A percentile compares a stretch with the other conserved stretches of the same genome.
phyloP scores from a whole-genome alignment of 2,329 filamentous ascomycete genomes.

The Elsinoe fawcettii region DNA sequence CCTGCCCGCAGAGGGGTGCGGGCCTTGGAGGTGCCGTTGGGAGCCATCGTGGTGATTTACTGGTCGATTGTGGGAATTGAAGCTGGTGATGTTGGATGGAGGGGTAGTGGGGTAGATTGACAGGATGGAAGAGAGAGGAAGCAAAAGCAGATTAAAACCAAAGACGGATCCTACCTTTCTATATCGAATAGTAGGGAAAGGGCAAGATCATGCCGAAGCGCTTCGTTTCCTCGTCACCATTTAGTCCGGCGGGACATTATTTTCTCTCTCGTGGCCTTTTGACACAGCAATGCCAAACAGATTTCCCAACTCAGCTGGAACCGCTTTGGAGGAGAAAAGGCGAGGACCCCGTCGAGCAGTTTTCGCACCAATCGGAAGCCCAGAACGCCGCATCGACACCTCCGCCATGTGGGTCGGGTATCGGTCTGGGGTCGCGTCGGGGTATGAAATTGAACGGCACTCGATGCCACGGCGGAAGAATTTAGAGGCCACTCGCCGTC shows the following conservation, averaged over 20 bases:
- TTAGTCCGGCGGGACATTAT: slow-evolving; percentile 3
- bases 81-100: background rate
- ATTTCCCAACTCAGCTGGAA: background rate
- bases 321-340: background rate
- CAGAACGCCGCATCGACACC: slow-evolving; percentile 4
- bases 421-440: background rate
- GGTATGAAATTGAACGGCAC: slow-evolving; percentile 1
- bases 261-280: background rate
- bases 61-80: background rate
- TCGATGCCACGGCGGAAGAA: slow-evolving; percentile 10
- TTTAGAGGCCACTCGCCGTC: background rate
- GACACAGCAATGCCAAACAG: background rate
- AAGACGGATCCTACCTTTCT: background rate
- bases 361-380: slow-evolving; percentile 2
- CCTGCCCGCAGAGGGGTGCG: slow-evolving; percentile 63
- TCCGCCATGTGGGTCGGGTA: background rate
- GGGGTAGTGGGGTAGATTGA: slow-evolving; percentile 1
- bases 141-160: background rate
- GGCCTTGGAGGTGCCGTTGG: slow-evolving; percentile 20
- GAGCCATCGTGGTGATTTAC: slow-evolving; percentile 25
- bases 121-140: slow-evolving; percentile 8
- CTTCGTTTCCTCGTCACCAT: background rate
- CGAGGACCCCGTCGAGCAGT: background rate
- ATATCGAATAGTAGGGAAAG: background rate
- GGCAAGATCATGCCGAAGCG: background rate